Evolutionary conservation across 2,329 filamentous ascomycete genomes (phyloP).

Genomic region (Aspergillus ruber): DNA sequence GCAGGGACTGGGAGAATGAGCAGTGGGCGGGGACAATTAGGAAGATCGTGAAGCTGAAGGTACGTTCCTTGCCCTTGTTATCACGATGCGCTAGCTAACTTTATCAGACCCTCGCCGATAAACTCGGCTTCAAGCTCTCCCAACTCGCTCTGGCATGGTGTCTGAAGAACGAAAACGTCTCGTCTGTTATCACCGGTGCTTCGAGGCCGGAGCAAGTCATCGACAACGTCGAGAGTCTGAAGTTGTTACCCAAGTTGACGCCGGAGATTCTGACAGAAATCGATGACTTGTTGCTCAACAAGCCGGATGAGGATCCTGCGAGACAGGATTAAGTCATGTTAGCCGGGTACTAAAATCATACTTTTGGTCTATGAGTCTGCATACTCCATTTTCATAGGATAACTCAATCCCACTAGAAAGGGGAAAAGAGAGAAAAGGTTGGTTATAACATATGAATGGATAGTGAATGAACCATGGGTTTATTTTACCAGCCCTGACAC

Average conservation of each 20-base stretch:
- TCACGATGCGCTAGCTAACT: not conserved
- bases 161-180: slow-evolving; percentile 53
- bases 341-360: not conserved
- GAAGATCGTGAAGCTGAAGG: slow-evolving; percentile 48
- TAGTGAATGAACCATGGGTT: too few relatives aligned
- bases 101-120: slow-evolving; percentile 26
- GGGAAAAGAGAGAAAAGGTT: too few relatives aligned
- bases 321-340: slow-evolving; percentile 7
- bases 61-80: not conserved
- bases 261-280: slow-evolving; percentile 43
- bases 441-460: too few relatives aligned
- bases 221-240: slow-evolving; percentile 42
- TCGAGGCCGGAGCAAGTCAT: slow-evolving; percentile 39
- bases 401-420: too few relatives aligned
- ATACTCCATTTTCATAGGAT: too few relatives aligned
- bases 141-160: slow-evolving; percentile 56
- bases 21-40: slow-evolving; percentile 42
- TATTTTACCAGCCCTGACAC: too few relatives aligned
- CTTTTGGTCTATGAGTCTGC: not conserved
- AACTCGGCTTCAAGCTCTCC: slow-evolving; percentile 45
- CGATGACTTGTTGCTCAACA: slow-evolving; percentile 31
- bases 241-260: slow-evolving; percentile 39
- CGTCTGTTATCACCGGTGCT: slow-evolving; percentile 37
- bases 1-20: slow-evolving; percentile 40
- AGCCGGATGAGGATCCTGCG: slow-evolving; percentile 17